Evolutionary conservation across 768 basidiomycete species (phyloP), one percentile per base, ranked within the genome.

Genomic region (Panaeolus cyanescens): DNA sequence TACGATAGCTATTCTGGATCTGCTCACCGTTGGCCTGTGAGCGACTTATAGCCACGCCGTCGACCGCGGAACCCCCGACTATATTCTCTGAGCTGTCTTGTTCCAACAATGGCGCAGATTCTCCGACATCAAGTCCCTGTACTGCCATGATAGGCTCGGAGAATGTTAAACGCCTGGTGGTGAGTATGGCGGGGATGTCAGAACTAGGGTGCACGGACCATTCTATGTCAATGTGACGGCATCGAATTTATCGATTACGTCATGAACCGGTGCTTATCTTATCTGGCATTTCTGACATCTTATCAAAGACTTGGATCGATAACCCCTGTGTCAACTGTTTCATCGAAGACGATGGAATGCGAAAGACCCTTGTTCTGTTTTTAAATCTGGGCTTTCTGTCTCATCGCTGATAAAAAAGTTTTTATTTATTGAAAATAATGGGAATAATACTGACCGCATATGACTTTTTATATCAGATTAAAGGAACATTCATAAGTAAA

Each of bases 21-120:
- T 15, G 45, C 45, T 50, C 25, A 50, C 45, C 13, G 25, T 50
- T 28, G 8, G 15, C 25, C 25, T 50, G 45, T 28, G 45, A 50
- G 13, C 45, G 45, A 50, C 22, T 50, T 28, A 50, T 50, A 13
- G 45, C 45, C 9, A 50, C 45, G 6, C 45, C 45, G 45, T 50
- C 45, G 4, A 50, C 36, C 25, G 54, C 37, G 42, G 36, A 32
- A 42, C 54, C 20, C 9, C 10, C 32, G 33, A 31, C 37, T 15
- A 25, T 28, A 15, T 33, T n/a, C 5, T 54, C 50, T 22, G 10
- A 10, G 15, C 17, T 9, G 19, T 6, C 4, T 34, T 10, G 36
- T 22, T 31, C 54, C 28, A 60, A 55, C 40, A 60, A 42, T 40
- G 59, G 36, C 8, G 37, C 59, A 25, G 54, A 30, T 33, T 60